Conservation (phyloP, 1,284 basidiomycete genomes). For the Cutaneotrichosporon mucoides region DNA sequence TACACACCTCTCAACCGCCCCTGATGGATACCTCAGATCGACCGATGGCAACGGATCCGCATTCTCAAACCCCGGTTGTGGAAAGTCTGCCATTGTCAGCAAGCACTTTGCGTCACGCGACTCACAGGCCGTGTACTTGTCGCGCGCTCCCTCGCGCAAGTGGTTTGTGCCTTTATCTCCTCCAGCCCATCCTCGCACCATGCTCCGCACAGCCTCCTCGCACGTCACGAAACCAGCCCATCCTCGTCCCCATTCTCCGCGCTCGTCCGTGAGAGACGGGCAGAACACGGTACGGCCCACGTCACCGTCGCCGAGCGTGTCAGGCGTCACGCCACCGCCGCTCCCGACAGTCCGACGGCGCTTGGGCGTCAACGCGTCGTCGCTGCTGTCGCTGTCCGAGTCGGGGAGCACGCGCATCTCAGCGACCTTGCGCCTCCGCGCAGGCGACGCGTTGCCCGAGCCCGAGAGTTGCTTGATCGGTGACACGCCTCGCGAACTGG, state of each 20-base stretch:
- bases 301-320: conserved; percentile 15
- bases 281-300: conserved; percentile 29
- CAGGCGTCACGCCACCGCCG: conserved; percentile 4
- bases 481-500: neutral
- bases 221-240: conserved; percentile 39
- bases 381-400: conserved; percentile 17
- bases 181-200: conserved; percentile 29
- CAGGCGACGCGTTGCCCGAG: conserved; percentile 6
- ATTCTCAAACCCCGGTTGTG: conserved; percentile 42
- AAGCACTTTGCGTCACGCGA: neutral
- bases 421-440: neutral
- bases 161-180: conserved; percentile 17
- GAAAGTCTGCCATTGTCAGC: conserved; percentile 37
- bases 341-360: conserved; percentile 10
- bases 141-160: conserved; percentile 11
- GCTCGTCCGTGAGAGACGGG: conserved; percentile 29
- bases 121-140: conserved; percentile 21
- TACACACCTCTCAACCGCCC: conserved; percentile 42
- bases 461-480: neutral
- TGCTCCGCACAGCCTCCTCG: conserved; percentile 33
- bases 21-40: conserved; percentile 49
- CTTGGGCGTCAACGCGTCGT: conserved; percentile 24
- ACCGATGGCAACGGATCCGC: conserved; percentile 41
- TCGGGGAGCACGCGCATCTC: conserved; percentile 18
- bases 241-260: conserved; percentile 39